Percentiles rank a stretch among this genome's conserved stretches.
These are phyloP conservation scores for Sarocladium kiliense DNA, from an alignment of 2,329 filamentous ascomycete species.

Conservation along the genomic window DNA sequence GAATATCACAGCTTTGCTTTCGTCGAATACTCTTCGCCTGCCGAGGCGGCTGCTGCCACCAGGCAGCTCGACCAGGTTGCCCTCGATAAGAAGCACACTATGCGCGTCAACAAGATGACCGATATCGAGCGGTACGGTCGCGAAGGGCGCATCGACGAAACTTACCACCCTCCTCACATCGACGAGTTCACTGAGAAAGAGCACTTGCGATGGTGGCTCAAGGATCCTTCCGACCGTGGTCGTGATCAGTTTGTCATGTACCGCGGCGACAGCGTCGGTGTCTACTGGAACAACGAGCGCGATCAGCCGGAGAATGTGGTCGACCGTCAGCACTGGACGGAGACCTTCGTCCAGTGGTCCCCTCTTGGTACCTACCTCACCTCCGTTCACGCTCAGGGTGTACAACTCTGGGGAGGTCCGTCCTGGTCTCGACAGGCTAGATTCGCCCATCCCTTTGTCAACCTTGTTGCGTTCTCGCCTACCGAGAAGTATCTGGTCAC, in stretches of 20 bases:
- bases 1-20: conserved; percentile 72
- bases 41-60: conserved; percentile 83
- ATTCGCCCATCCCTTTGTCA: conserved; percentile 92
- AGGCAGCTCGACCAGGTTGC: conserved; percentile 81
- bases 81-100: conserved; percentile 94
- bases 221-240: conserved; percentile 71
- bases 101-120: conserved; percentile 95
- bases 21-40: conserved; percentile 88
- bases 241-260: conserved; percentile 96
- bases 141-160: conserved; percentile 88
- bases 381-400: conserved; percentile 91
- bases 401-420: conserved; percentile 91
- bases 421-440: conserved; percentile 88
- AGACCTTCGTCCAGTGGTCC: conserved; percentile 97
- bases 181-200: conserved; percentile 87
- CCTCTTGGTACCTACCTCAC: conserved; percentile 90
- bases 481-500: conserved; percentile 90
- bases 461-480: conserved; percentile 93
- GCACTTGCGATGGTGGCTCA: conserved; percentile 89
- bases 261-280: conserved; percentile 83
- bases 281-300: conserved; percentile 98
- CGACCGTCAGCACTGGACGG: conserved; percentile 93
- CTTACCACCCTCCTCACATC: conserved; percentile 77
- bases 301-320: conserved; percentile 83
- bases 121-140: conserved; percentile 95